Evolutionary conservation across 805 yeast genomes (phyloP).

Genomic region (Yarrowia divulgata): DNA sequence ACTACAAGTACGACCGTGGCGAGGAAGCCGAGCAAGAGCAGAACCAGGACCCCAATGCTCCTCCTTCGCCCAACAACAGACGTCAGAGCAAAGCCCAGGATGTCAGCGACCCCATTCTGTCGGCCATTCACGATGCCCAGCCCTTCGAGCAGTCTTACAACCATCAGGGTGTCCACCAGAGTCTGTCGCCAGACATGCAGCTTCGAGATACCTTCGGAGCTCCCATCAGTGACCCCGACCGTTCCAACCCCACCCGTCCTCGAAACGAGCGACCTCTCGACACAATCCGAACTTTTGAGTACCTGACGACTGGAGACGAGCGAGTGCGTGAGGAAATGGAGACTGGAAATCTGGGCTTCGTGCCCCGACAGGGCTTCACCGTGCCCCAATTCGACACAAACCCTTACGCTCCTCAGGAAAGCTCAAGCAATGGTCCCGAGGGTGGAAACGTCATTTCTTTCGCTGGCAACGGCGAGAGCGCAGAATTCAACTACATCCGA

Average conservation of each 20-base stretch:
- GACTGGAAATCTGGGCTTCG: constrained; percentile 80
- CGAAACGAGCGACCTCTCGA: constrained; percentile 97
- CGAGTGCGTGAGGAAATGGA: constrained; percentile 82
- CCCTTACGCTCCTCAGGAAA: constrained; percentile 47
- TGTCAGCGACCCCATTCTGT: constrained; percentile 75
- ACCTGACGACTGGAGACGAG: constrained; percentile 89
- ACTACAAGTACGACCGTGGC: constrained; percentile 38
- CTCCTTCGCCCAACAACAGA: constrained; percentile 36
- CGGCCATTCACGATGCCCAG: constrained; percentile 94
- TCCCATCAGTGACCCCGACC: constrained; percentile 77
- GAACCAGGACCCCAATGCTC: constrained; percentile 36
- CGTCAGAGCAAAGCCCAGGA: constrained; percentile 36
- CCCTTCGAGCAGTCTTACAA: constrained; percentile 78
- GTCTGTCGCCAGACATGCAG: constrained; percentile 60
- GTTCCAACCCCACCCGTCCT: constrained; percentile 90
- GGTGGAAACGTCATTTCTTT: constrained; percentile 47
- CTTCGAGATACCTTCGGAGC: constrained; percentile 86
- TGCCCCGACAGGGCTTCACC: constrained; percentile 71
- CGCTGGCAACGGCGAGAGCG: constrained; percentile 50
- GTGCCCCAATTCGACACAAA: constrained; percentile 61
- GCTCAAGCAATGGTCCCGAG: constrained; percentile 37
- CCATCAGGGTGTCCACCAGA: constrained; percentile 49
- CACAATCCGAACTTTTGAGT: constrained; percentile 92
- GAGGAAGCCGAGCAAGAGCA: background rate
- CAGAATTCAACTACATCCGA: constrained; percentile 51